Base-by-base conservation (phyloP, 306 rosid species). In the Cyclanthera cordifolia region DNA sequence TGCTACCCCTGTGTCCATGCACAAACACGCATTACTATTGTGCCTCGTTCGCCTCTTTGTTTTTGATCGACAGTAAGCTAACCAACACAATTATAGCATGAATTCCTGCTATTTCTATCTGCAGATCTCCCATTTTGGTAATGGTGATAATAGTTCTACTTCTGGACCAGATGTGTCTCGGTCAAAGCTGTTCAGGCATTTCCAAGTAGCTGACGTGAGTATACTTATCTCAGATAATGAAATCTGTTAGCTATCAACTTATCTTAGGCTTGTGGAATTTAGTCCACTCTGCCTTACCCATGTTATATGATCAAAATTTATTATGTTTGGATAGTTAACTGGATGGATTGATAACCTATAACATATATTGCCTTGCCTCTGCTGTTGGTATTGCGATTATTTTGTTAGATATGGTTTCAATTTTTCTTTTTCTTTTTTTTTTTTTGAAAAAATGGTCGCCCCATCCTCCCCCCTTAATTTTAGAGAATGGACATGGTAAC, bases 141-240 rank as follows among this genome's bases (percentile, higher is more conserved):
- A 32, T 67, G 71, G 79, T 71, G 86, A 78, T 72, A 82, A 80
- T 65, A 86, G 84, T 67, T 78, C 95, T 67, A 77, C 85, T 64
- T 82, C 96, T 70, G 81, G 72, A 57, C 59, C 81, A 11, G 92
- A 82, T 74, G 79, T 72, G 79, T 82, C 89, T 74, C 83, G 70
- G 74, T 43, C 66, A 37, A 89, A 85, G 78, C 80, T 84, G 63
- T 71, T 77, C 59, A 80, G 81, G 80, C 81, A 82, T 43, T 81
- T 74, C 66, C 84, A 84, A 78, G 77, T 67, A 45, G 78, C 57
- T 48, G 87, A 81, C 78, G 96, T 92, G 80, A 82, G 96, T 84
- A 17, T 15, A 53, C 54, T 46, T 66, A 15, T 66, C 71, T 46
- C 14, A 45, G 43, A 66, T 24, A 14, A 46, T 24, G 19, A 47